Evolutionary conservation across 805 yeast genomes (phyloP).

Genomic region (Candida ficus): DNA sequence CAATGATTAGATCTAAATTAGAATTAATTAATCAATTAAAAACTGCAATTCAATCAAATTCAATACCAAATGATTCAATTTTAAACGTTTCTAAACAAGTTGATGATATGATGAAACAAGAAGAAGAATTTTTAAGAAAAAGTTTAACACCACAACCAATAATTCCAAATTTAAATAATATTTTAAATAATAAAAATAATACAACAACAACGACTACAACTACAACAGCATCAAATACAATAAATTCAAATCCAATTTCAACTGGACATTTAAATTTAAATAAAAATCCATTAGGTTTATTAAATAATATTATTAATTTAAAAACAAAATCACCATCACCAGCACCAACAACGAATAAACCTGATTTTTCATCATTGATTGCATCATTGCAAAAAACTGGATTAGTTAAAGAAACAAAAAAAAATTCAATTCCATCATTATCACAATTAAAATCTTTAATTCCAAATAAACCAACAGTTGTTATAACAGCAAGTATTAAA

Average conservation of each 20-base stretch:
- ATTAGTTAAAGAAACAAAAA: conserved; percentile 12
- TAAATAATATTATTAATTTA: conserved; percentile 17
- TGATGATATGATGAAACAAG: conserved; percentile 29
- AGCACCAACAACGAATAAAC: conserved; percentile 10
- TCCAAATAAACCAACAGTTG: background rate
- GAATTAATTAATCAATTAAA: conserved; percentile 32
- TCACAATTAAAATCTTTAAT: conserved; percentile 9
- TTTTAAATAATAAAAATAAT: background rate
- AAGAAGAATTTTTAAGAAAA: conserved; percentile 31
- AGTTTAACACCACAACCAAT: conserved; percentile 16
- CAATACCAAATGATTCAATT: conserved; percentile 27
- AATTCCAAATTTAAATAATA: background rate
- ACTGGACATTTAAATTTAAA: background rate
- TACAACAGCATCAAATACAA: conserved; percentile 1
- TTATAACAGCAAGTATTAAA: background rate
- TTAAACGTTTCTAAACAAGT: conserved; percentile 34
- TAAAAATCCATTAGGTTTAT: conserved; percentile 14
- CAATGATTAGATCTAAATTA: conserved; percentile 23
- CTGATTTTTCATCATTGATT: conserved; percentile 16
- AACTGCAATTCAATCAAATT: conserved; percentile 29
- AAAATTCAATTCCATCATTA: conserved; percentile 7
- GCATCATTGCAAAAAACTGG: conserved; percentile 18
- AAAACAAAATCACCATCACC: too few relatives aligned
- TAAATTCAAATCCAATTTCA: conserved; percentile 1
- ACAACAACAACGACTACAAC: too few relatives aligned